Percentiles rank a stretch among this genome's conserved stretches.
Evolutionary conservation across 345 rosid species (phyloP).

Genomic region (Linum usitatissimum): DNA sequence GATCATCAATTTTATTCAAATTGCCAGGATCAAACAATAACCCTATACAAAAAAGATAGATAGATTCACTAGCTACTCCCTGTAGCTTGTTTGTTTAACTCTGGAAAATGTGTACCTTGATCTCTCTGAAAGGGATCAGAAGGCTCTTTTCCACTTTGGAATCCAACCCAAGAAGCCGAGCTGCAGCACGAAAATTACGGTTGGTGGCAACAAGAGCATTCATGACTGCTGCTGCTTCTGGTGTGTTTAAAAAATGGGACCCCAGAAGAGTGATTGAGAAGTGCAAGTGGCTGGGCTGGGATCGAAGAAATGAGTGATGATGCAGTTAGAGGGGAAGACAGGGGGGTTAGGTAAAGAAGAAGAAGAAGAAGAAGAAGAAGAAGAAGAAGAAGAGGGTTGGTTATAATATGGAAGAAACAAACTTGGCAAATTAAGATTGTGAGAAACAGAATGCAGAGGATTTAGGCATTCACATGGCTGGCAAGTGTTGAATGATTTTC

Average conservation of each 20-base stretch:
- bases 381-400: too few relatives aligned
- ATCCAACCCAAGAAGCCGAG: conserved; percentile 81
- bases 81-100: neutral
- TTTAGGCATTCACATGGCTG: too few relatives aligned
- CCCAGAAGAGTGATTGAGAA: neutral
- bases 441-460: too few relatives aligned
- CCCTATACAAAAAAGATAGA: too few relatives aligned
- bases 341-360: too few relatives aligned
- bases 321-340: too few relatives aligned
- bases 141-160: conserved; percentile 82
- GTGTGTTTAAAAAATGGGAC: neutral
- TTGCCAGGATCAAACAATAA: neutral
- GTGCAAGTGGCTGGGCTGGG: too few relatives aligned
- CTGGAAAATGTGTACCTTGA: conserved; percentile 45
- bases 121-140: conserved; percentile 87
- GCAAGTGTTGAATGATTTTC: too few relatives aligned
- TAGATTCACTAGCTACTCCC: neutral
- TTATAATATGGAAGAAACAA: too few relatives aligned
- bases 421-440: too few relatives aligned
- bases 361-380: too few relatives aligned
- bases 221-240: conserved; percentile 33
- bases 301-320: too few relatives aligned
- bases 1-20: conserved; percentile 11
- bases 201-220: conserved; percentile 88
- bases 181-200: conserved; percentile 85